These are phyloP conservation scores for Cladosporium colombiae DNA, from an alignment of 2,329 filamentous ascomycete genomes.

Conservation along the genomic window DNA sequence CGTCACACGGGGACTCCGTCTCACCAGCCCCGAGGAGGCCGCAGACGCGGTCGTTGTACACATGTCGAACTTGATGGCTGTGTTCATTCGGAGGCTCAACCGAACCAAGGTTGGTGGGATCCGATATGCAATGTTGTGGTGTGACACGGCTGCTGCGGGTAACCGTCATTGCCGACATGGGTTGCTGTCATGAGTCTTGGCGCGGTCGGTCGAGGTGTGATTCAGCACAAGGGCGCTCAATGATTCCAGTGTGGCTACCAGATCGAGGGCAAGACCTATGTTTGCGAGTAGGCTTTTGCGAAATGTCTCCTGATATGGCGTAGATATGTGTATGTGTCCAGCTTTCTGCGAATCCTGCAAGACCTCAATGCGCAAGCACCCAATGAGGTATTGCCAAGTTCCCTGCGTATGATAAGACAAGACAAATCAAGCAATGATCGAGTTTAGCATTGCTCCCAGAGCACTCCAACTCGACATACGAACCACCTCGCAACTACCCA, in stretches of 20 bases:
- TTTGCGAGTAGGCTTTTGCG: neutral
- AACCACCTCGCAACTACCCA: too few relatives aligned
- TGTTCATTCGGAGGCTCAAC: constrained; percentile 8
- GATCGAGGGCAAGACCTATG: neutral
- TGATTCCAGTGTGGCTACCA: neutral
- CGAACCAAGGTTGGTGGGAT: constrained; percentile 6
- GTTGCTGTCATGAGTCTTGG: neutral
- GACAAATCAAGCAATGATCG: neutral
- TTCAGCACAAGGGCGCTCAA: neutral
- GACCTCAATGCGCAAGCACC: neutral
- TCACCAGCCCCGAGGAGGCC: constrained; percentile 4
- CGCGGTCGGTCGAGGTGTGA: neutral
- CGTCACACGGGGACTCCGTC: constrained; percentile 8
- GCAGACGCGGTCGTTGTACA: constrained; percentile 6
- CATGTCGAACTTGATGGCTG: neutral
- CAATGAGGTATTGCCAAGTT: neutral
- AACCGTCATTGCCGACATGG: constrained; percentile 11
- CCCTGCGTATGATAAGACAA: neutral
- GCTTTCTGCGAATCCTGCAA: neutral
- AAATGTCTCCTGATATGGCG: neutral
- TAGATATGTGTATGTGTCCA: neutral
- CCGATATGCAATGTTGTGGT: neutral
- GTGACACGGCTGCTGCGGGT: neutral
- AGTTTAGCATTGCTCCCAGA: neutral
- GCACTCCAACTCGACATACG: neutral